Conservation (phyloP, 495 filamentous ascomycete species). For the Zalerion maritima region DNA sequence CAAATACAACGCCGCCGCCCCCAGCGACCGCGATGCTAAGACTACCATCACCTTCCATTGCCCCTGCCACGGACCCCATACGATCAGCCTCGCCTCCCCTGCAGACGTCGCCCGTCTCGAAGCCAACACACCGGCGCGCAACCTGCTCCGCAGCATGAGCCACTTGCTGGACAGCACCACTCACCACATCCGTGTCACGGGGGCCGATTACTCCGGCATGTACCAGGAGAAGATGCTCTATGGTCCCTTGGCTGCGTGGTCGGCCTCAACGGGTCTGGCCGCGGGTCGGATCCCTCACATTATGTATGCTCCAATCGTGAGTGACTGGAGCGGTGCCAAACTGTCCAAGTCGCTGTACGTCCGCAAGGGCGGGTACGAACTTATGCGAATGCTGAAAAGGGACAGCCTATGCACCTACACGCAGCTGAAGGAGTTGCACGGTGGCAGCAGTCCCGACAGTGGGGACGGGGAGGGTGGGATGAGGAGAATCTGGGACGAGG, state of each 20-base stretch:
- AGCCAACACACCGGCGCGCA: slow-evolving; percentile 14
- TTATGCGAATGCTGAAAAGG: slow-evolving; percentile 3
- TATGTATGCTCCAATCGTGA: slow-evolving; percentile 15
- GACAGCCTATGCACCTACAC: slow-evolving; percentile 4
- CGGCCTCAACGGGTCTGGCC: slow-evolving; percentile 6
- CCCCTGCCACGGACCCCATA: slow-evolving; percentile 8
- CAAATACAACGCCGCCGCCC: slow-evolving; percentile 6
- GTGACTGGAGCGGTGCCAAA: slow-evolving; percentile 20
- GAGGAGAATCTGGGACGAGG: slow-evolving; percentile 7
- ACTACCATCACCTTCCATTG: slow-evolving; percentile 9
- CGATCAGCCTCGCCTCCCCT: slow-evolving; percentile 4
- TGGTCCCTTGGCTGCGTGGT: slow-evolving; percentile 9
- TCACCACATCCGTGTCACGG: slow-evolving; percentile 14
- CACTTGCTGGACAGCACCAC: slow-evolving; percentile 6
- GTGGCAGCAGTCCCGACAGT: slow-evolving; percentile 1
- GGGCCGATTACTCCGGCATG: slow-evolving; percentile 17
- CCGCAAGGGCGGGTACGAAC: slow-evolving; percentile 12
- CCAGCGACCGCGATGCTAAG: no score
- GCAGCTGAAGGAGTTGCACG: slow-evolving; percentile 3
- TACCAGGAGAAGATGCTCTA: slow-evolving; percentile 16
- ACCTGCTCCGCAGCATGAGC: slow-evolving; percentile 8
- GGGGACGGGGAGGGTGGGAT: no score
- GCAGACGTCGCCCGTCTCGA: slow-evolving; percentile 10
- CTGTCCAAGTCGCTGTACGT: slow-evolving; percentile 19
- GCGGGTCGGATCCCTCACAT: slow-evolving; percentile 7